These are phyloP conservation scores for Uronychia setigera DNA, from an alignment of 73 alveolate species.

Conservation along the genomic window DNA sequence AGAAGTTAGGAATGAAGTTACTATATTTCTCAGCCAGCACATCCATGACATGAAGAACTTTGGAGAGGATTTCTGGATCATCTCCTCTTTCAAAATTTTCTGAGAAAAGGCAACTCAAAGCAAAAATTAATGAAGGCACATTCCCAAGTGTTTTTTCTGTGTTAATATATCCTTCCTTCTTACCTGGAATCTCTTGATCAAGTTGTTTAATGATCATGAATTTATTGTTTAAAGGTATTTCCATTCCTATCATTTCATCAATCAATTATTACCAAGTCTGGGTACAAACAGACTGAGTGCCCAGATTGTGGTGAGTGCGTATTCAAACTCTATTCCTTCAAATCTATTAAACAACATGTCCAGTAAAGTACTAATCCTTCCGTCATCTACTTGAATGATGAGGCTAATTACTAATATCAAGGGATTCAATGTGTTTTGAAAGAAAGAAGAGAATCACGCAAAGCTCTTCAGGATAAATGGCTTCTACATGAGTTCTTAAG, in stretches of 20 bases:
- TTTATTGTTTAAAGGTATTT: conserved; percentile 1
- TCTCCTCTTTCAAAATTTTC: not conserved
- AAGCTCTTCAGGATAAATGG: conserved; percentile 30
- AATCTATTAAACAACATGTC: conserved; percentile 22
- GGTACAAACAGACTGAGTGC: conserved; percentile 21
- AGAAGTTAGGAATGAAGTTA: not conserved
- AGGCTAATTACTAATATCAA: not conserved
- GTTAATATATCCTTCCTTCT: not conserved
- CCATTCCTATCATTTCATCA: conserved; percentile 4
- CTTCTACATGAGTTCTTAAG: not conserved
- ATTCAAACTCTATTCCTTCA: conserved; percentile 26
- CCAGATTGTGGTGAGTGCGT: conserved; percentile 35
- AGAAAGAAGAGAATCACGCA: conserved; percentile 18
- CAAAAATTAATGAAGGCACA: conserved; percentile 1
- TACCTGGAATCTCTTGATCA: not conserved
- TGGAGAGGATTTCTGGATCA: not conserved
- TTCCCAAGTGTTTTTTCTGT: conserved; percentile 1
- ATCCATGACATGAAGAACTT: not conserved
- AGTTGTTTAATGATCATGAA: not conserved
- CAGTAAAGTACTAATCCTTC: conserved; percentile 24
- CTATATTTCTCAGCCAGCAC: conserved; percentile 5
- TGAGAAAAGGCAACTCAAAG: not conserved
- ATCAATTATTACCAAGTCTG: not conserved
- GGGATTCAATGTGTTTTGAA: conserved; percentile 13
- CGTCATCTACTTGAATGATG: conserved; percentile 3